Conservation (phyloP, 352 stramenopile genomes). For the Phytophthora crassamura region DNA sequence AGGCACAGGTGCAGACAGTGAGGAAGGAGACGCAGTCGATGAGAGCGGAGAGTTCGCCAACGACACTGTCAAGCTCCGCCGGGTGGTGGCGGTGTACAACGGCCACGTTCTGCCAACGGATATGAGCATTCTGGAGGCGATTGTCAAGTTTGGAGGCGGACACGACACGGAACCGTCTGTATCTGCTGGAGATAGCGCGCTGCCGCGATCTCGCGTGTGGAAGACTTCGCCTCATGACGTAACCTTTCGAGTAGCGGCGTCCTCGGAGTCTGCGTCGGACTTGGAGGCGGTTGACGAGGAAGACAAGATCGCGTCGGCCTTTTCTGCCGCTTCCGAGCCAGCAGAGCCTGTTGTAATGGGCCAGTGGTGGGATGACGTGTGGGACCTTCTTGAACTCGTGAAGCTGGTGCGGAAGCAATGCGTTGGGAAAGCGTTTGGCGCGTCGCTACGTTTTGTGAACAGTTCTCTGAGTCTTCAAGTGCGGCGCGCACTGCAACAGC, state of each 20-base stretch:
- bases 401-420: slow-evolving; percentile 48
- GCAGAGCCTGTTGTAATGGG: slow-evolving; percentile 4
- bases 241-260: slow-evolving; percentile 55
- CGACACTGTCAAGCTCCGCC: slow-evolving; percentile 40
- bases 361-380: slow-evolving; percentile 68
- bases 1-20: slow-evolving; percentile 14
- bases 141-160: slow-evolving; percentile 59
- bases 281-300: slow-evolving; percentile 1
- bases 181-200: slow-evolving; percentile 1
- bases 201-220: slow-evolving; percentile 45
- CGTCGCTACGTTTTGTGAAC: slow-evolving; percentile 54
- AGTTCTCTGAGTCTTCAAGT: slow-evolving; percentile 67
- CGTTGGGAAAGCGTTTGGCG: slow-evolving; percentile 7
- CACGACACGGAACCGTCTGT: slow-evolving; percentile 8
- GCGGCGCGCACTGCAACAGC: slow-evolving; percentile 59
- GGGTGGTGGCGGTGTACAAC: slow-evolving; percentile 54
- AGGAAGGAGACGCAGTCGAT: slow-evolving; percentile 34
- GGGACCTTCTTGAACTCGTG: slow-evolving; percentile 59
- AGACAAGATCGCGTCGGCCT: slow-evolving; percentile 7
- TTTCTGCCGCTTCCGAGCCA: slow-evolving; percentile 1
- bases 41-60: slow-evolving; percentile 35
- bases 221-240: slow-evolving; percentile 56
- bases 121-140: slow-evolving; percentile 74
- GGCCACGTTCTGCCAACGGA: slow-evolving; percentile 39
- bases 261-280: slow-evolving; percentile 9